Evolutionary conservation across 305 asterid species (phyloP).

Genomic region (Fraxinus albicans): DNA sequence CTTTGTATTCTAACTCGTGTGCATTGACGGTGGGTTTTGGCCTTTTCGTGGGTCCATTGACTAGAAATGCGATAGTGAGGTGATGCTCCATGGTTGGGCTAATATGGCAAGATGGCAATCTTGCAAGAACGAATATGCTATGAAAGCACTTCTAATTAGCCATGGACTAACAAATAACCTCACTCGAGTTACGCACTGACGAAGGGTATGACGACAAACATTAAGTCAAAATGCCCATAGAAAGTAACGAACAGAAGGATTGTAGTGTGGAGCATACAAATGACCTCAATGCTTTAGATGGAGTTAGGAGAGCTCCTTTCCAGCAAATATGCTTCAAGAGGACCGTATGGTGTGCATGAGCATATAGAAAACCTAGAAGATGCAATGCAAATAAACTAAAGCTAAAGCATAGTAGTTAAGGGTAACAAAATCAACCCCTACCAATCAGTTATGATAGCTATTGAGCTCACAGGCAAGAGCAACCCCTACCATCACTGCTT

Average conservation of each 20-base stretch:
- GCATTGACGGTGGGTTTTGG: neutral
- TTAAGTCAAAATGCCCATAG: neutral
- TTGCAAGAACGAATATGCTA: neutral
- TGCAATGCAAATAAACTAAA: neutral
- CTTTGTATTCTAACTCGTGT: neutral
- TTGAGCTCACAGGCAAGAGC: neutral
- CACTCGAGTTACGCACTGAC: neutral
- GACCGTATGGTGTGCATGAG: conserved; percentile 71
- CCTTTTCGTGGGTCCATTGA: too few relatives aligned
- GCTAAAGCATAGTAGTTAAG: too few relatives aligned
- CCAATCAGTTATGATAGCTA: neutral
- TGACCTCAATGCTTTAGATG: neutral
- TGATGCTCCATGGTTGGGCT: neutral
- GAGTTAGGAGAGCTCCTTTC: neutral
- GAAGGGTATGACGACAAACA: neutral
- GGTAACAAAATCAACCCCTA: neutral
- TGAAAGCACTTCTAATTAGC: neutral
- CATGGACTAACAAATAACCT: neutral
- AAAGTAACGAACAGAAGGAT: neutral
- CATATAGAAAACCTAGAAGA: conserved; percentile 24
- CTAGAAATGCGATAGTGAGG: neutral
- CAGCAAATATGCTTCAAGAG: neutral
- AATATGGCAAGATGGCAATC: neutral
- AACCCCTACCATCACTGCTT: neutral
- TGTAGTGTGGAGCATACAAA: neutral